Evolutionary conservation across 768 basidiomycete genomes (phyloP), one percentile per base, ranked within the genome.

Genomic region (Kwoniella bestiolae): DNA sequence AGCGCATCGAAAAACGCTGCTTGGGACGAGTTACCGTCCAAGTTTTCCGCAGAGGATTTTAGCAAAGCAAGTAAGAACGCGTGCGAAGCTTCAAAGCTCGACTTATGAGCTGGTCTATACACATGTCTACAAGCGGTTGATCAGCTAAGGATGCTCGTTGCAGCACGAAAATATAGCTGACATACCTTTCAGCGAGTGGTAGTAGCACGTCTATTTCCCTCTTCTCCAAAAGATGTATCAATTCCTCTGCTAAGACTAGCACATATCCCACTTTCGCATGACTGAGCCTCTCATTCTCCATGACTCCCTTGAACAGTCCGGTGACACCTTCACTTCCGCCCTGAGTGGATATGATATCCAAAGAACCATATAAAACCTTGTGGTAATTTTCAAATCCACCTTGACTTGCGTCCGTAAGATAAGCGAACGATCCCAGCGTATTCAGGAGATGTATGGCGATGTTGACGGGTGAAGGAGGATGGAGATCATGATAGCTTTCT

Each of bases 71-170:
- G 52, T 23, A 74, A n/a, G 31, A 71, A 62, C 0, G 69, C 62
- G 59, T 77, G 75, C 26, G 75, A 69, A 59, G 75, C 71, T 61
- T 74, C 71, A 58, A 77, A 77, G 38, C 56, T 66, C 2, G 60
- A 4, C 45, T 47, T 46, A 38, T 71, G 63, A 2, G 16, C n/a
- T 3, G 66, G 45, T 28, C 56, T 34, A 1, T 34, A 12, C 8
- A 71, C 47, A 38, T 66, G 56, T 31, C 72, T 68, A 12, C 18
- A 38, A 7, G 12, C 18, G 0, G 18, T 14, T 29, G 12, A 31
- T 53, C 28, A 56, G 32, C 63, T 57, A 7, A 21, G 21, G n/a
- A n/a, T 21, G 41, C 7, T n/a, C 14, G 3, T 47, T 5, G 9
- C 47, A 35, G 34, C 2, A 16, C 35, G 12, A 12, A 12, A 2